Evolutionary conservation across 257 asterid species (phyloP), one percentile per base, ranked within the genome.

Genomic region (Nicotiana tomentosiformis): DNA sequence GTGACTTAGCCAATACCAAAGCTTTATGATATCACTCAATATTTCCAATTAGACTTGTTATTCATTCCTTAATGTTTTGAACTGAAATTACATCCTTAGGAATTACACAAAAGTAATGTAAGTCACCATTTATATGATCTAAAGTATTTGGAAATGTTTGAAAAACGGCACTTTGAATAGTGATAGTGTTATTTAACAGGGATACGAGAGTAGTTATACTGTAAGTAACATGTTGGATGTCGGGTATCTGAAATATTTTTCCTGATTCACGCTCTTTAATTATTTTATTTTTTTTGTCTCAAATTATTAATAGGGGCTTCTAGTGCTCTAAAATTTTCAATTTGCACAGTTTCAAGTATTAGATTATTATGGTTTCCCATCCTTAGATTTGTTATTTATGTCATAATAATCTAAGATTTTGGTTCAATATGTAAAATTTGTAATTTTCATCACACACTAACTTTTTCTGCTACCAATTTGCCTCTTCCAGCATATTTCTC

Each of bases 401-500:
- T 43, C 51, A 43, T 43, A 43, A 43, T 8, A 43, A 9, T 43
- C 51, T 43, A 9, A 43, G 12, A 43, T 74, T 74, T 74, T 49
- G 15, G 26, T 49, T 74, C 26, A 46, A 26, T 74, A 26, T 74
- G 33, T 74, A 74, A 74, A 57, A 23, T 74, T 49, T 51, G 64
- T 51, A 51, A 15, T 26, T 78, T 30, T 78, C 69, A 33, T 78
- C 72, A 37, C 72, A 37, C 17, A 5, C n/a, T 78, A 57, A 62
- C 69, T 16, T 20, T 76, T 58, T 14, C 51, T 35, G 4, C 39
- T 15, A 39, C 67, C 68, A 32, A 85, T 83, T 72, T 57, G 89
- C 61, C 11, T 49, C 86, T 68, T 81, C 82, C 64, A 91, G 97
- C 87, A 82, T 83, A 91, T 84, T 65, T 83, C 91, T 58, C 90